Conservation (phyloP, 23 red algal species). For the Gracilaria gracilis region DNA sequence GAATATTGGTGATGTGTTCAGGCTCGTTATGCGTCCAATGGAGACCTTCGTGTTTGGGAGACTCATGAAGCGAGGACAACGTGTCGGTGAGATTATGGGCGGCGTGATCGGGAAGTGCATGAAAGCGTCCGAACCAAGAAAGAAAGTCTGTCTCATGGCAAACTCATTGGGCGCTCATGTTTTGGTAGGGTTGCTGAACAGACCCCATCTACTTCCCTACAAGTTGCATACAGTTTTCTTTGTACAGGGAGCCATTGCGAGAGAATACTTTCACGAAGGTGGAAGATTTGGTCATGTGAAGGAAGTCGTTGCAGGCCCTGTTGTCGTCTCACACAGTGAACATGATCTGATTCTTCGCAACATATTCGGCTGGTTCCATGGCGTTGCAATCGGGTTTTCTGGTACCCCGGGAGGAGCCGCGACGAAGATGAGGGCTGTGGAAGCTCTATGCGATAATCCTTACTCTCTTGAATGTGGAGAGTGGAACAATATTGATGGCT, state of each 20-base stretch:
- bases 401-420: constrained; percentile 6
- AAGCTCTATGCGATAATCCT: constrained; percentile 20
- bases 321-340: constrained; percentile 48
- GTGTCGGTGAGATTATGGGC: constrained; percentile 51
- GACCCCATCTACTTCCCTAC: constrained; percentile 36
- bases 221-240: constrained; percentile 75
- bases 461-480: constrained; percentile 41
- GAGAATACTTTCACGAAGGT: constrained; percentile 20
- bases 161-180: constrained; percentile 73
- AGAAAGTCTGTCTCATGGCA: constrained; percentile 64
- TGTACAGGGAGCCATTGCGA: constrained; percentile 66
- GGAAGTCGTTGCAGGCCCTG: constrained; percentile 46
- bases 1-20: neutral
- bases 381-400: constrained; percentile 39
- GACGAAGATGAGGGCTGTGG: constrained; percentile 32
- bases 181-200: constrained; percentile 37
- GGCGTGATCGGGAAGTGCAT: constrained; percentile 53
- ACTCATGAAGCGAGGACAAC: constrained; percentile 59
- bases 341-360: constrained; percentile 50
- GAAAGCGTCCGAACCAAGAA: constrained; percentile 31
- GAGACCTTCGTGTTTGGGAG: constrained; percentile 55
- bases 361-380: constrained; percentile 59
- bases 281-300: constrained; percentile 18
- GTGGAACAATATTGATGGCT: constrained; percentile 61
- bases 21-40: constrained; percentile 29